phyloP scores from a whole-genome alignment of 306 rosid genomes.

The apple (Malus domestica) region DNA sequence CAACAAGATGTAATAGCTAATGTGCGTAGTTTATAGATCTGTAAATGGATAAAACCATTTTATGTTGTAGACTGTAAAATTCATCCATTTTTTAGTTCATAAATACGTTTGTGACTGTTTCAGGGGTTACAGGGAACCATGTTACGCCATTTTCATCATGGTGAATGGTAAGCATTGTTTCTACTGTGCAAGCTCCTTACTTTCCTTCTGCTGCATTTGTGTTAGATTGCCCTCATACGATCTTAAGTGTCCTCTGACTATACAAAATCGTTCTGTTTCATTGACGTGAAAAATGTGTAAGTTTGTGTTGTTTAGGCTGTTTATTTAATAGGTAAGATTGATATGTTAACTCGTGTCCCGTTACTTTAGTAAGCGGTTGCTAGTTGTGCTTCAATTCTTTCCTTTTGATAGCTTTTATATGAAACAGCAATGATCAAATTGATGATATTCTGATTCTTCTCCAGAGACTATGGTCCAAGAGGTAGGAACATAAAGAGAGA shows the following conservation, averaged over 20 bases:
- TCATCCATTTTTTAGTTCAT: not conserved
- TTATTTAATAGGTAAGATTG: too few relatives aligned
- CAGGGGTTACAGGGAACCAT: not conserved
- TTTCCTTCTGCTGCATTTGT: not conserved
- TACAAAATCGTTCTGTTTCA: not conserved
- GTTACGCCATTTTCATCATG: not conserved
- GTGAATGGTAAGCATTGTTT: constrained; percentile 6
- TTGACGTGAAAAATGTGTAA: too few relatives aligned
- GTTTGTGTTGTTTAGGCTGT: too few relatives aligned
- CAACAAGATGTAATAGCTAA: not conserved
- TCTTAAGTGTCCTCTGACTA: not conserved
- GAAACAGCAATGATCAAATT: not conserved
- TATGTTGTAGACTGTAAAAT: not conserved
- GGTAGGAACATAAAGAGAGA: not conserved
- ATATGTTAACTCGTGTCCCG: too few relatives aligned
- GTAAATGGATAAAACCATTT: not conserved
- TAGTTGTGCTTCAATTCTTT: not conserved
- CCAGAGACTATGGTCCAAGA: not conserved
- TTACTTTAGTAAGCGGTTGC: not conserved
- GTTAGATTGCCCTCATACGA: not conserved
- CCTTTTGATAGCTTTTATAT: not conserved
- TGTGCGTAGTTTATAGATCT: not conserved
- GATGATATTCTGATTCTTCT: not conserved
- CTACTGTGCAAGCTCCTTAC: not conserved
- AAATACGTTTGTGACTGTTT: not conserved